Base-by-base conservation (phyloP, 352 stramenopile genomes). In the Phytopythium kandeliae region DNA sequence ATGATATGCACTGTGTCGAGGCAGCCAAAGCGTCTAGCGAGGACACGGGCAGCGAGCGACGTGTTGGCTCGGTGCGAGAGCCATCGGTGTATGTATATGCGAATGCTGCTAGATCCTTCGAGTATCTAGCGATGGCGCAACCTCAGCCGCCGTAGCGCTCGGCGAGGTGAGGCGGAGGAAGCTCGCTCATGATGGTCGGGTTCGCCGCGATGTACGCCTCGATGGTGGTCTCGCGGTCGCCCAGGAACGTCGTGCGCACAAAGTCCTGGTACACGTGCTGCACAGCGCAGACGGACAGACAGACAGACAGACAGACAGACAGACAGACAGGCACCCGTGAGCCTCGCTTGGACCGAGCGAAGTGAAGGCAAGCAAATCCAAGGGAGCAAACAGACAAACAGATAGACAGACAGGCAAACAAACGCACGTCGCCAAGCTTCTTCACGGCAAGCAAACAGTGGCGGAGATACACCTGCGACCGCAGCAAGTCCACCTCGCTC, bases 391-490 rank as follows among this genome's bases (percentile, higher is more conserved):
- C n/a, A n/a, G n/a, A n/a, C n/a, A n/a, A n/a, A n/a, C n/a, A n/a
- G n/a, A n/a, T n/a, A n/a, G n/a, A n/a, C n/a, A 11, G 43, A 13
- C 21, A 17, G 16, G 13, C 13, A 28, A 28, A n/a, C 7, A 5
- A 35, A 38, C 60, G 5, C 40, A 82, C 71, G 58, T 85, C 58
- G 24, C 78, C 75, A 22, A 89, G 63, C 42, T 89, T 94, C 70
- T 84, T 69, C 21, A 91, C 89, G 15, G 89, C 84, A 28, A 98
- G 67, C 35, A 97, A 64, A 51, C 92, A 98, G 68, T 98, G 92
- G 41, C 92, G 85, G n/a, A 97, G 71, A 56, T 98, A 97, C 30
- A 95, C 80, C 65, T 87, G 40, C 16, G 31, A 4, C 26, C 19
- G 31, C 24, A 57, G 12, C 7, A 65, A n/a, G n/a, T n/a, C n/a